These are phyloP conservation scores for Calonectria henricotiae DNA, from an alignment of 2,329 filamentous ascomycete genomes.

Conservation along the genomic window DNA sequence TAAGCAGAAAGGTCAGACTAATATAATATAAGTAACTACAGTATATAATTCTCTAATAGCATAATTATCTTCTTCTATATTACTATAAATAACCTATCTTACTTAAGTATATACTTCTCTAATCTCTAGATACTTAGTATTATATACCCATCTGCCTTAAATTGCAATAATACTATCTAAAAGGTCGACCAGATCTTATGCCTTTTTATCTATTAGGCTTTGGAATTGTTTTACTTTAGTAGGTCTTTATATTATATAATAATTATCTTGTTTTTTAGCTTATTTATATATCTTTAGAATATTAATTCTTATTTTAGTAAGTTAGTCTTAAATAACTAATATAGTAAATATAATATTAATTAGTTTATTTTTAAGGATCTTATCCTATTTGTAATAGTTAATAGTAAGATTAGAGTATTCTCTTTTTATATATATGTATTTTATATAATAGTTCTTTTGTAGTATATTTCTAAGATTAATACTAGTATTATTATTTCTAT, in stretches of 20 bases:
- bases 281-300: not conserved
- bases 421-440: not conserved
- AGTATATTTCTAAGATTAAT: too few relatives aligned
- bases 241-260: not conserved
- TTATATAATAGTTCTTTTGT: not conserved
- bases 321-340: not conserved
- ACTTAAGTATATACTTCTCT: not conserved
- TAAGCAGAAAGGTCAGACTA: not conserved
- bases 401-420: not conserved
- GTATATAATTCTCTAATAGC: not conserved
- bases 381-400: not conserved
- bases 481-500: too few relatives aligned
- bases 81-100: not conserved
- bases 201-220: not conserved
- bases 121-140: not conserved
- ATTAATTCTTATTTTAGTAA: not conserved
- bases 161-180: not conserved
- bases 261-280: not conserved
- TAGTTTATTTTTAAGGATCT: not conserved
- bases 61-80: not conserved
- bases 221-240: not conserved
- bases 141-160: not conserved
- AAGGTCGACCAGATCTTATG: not conserved
- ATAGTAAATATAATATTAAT: not conserved
- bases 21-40: not conserved